A percentile compares a stretch with the other conserved stretches of the same genome.
Conservation (phyloP, 176 grass and related monocot genomes). For the Pontederia paniculata region DNA sequence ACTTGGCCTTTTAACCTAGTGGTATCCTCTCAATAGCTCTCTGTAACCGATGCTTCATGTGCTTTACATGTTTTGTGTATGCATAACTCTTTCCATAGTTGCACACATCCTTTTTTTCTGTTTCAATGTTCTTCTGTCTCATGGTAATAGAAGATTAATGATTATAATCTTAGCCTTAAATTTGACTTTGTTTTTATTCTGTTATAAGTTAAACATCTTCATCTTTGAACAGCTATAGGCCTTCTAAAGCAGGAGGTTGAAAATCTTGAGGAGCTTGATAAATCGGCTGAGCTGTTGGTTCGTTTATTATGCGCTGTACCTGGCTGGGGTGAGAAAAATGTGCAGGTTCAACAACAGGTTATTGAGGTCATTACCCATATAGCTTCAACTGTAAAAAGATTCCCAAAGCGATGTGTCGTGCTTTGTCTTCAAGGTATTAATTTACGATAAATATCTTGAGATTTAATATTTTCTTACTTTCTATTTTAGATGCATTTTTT, state of each 20-base stretch:
- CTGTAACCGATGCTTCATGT: too few species aligned
- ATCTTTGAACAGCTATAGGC: conserved; percentile 47
- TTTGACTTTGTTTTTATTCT: background rate
- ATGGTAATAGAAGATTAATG: too few species aligned
- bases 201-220: background rate
- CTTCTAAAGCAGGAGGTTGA: conserved; percentile 73
- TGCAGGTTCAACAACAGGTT: conserved; percentile 97
- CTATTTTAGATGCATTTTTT: too few species aligned
- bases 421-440: conserved; percentile 78
- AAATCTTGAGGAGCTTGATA: conserved; percentile 65
- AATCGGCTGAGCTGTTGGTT: conserved; percentile 72
- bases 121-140: too few species aligned
- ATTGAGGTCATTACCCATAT: conserved; percentile 81
- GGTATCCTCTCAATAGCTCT: too few species aligned
- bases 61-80: too few species aligned
- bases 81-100: too few species aligned
- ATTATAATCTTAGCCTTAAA: background rate
- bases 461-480: too few species aligned
- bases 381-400: conserved; percentile 70
- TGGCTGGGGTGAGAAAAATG: conserved; percentile 95
- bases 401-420: conserved; percentile 80
- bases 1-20: too few species aligned
- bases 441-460: conserved; percentile 27
- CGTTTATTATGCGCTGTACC: conserved; percentile 88
- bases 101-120: background rate